Evolutionary conservation across 2,329 filamentous ascomycete species (phyloP), one percentile per base, ranked within the genome.

Genomic region (Neocatenulostroma microsporum): DNA sequence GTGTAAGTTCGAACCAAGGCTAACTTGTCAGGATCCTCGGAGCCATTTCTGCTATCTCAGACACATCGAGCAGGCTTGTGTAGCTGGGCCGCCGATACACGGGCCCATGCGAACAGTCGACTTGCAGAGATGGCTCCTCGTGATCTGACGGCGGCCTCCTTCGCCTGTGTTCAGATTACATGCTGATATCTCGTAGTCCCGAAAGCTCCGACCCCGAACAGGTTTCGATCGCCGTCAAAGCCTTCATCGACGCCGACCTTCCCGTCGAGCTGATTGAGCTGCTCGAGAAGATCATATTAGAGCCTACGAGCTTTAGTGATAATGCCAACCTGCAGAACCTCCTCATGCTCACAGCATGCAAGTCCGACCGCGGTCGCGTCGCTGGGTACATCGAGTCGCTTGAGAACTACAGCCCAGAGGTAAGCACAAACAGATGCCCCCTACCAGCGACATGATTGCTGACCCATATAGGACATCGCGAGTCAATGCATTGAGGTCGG

Each of bases 231-330:
- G 91, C 91, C 31, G 91, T 98, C 39, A 83, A 93, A 54, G 82
- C 88, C 27, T 94, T 98, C 72, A 78, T 98, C 36, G 80, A 82
- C 48, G 84, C 84, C 39, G 91, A 98, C 56, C 73, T 98, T 49
- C 91, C 91, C 7, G 80, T 81, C 4, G 91, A 98, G 69, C 75
- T 98, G 34, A 96, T 98, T 54, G 93, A 98, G 63, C 77, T 98
- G 24, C 75, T 98, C 13, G 93, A 98, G 72, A 98, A 96, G 78
- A 98, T 98, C 50, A 89, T 98, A 21, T 71, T 98, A n/a, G 91
- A 98, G 70, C 93, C 91, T n/a, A 94, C 89, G 4, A 85, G 85
- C 4, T 98, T 98, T 72, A 95, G 86, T 54, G 93, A 98, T 66
- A 98, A 98, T 64, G 78, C 86, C 56, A 95, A 85, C 61, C 72